These are phyloP conservation scores for Gloeopeniophorella convolvens DNA, from an alignment of 768 basidiomycete genomes.

Conservation along the genomic window DNA sequence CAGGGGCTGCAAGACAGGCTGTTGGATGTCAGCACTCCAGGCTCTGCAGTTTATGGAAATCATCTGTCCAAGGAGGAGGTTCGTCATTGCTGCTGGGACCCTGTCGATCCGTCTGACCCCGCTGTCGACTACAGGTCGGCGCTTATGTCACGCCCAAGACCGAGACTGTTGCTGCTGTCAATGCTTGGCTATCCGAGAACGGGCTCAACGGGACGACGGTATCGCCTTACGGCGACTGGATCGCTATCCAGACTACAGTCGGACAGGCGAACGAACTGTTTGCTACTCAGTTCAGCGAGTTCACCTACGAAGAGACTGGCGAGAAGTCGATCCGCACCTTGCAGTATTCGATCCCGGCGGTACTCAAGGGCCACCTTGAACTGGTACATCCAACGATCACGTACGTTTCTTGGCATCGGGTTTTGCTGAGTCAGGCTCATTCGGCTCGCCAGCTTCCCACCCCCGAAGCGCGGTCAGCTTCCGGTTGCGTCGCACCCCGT, in stretches of 20 bases:
- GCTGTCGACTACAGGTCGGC: constrained; percentile 1
- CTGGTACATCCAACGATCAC: constrained; percentile 19
- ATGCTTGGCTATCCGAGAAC: constrained; percentile 8
- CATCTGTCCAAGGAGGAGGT: constrained; percentile 24
- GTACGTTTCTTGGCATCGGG: neutral
- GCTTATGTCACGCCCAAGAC: constrained; percentile 11
- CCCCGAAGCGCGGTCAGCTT: too few species aligned
- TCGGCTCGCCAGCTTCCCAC: too few species aligned
- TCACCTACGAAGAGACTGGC: constrained; percentile 11
- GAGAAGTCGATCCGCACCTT: constrained; percentile 18
- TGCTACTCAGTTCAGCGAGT: constrained; percentile 18
- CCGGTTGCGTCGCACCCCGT: too few species aligned
- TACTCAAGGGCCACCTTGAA: constrained; percentile 16
- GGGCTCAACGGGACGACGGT: constrained; percentile 11
- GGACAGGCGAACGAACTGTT: constrained; percentile 18
- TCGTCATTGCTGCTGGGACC: too few species aligned
- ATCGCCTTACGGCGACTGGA: constrained; percentile 26
- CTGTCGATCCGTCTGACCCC: neutral
- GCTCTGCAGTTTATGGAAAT: constrained; percentile 19
- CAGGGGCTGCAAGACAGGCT: constrained; percentile 20
- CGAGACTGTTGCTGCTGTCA: constrained; percentile 9
- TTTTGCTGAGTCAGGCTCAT: too few species aligned
- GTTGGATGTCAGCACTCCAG: constrained; percentile 21
- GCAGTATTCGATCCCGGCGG: constrained; percentile 19
- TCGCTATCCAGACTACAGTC: constrained; percentile 19